Conservation (phyloP, 345 rosid species). For the Boechera retrofracta region DNA sequence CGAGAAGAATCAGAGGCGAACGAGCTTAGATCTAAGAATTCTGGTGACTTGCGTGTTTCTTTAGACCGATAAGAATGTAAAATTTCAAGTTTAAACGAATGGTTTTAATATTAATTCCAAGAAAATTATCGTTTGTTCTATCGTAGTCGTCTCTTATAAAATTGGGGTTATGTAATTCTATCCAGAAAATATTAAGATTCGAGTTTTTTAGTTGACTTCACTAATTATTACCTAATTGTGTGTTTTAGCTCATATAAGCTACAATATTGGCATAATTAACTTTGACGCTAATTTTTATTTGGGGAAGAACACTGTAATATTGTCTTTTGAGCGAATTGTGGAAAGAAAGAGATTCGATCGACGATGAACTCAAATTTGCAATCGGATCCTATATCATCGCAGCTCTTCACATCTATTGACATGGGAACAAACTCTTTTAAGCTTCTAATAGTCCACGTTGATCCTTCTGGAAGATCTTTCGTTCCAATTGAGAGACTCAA, state of each 20-base stretch:
- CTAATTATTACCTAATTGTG: too few species aligned
- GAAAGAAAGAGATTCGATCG: not conserved
- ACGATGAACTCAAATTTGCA: constrained; percentile 43
- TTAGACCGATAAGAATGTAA: constrained; percentile 9
- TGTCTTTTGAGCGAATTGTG: too few species aligned
- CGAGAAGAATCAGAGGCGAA: constrained; percentile 67
- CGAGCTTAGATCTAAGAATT: constrained; percentile 45
- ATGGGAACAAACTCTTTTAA: constrained; percentile 80
- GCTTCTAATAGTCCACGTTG: constrained; percentile 61
- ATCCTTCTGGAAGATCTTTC: constrained; percentile 57
- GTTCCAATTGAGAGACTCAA: constrained; percentile 53
- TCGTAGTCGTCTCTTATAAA: too few species aligned
- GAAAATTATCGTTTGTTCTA: too few species aligned
- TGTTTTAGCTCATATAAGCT: too few species aligned
- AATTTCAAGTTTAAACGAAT: not conserved
- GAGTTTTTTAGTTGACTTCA: too few species aligned
- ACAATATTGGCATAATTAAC: not conserved
- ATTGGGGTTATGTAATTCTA: too few species aligned
- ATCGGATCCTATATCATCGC: constrained; percentile 8
- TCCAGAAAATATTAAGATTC: too few species aligned
- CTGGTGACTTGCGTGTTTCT: not conserved
- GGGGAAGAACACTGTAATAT: too few species aligned
- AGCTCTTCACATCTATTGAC: constrained; percentile 68
- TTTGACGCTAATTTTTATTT: not conserved
- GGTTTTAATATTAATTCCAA: not conserved